Base-by-base conservation (phyloP, 1,139 yeast genomes). In the Candida pseudocylindracea region DNA sequence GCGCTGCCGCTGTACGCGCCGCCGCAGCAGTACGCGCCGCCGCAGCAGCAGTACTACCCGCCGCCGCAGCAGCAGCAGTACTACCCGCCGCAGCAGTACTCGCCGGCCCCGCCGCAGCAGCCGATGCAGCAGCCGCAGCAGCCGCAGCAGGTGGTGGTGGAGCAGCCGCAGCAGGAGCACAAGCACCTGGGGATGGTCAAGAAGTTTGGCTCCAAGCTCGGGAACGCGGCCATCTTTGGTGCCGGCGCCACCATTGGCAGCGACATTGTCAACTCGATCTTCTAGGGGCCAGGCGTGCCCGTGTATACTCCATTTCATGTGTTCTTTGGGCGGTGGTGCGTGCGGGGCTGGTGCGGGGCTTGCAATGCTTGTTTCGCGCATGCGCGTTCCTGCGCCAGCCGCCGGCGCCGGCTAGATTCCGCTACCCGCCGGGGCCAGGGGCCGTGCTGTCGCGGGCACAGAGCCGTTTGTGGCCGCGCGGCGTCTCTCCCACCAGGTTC, bases 171-270 rank as follows among this genome's bases (percentile, higher is more conserved):
- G 27, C 34, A 32, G n/a, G 28, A 31, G 27, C 27, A 27, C 8
- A 55, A 55, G 7, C 61, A 56, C 8, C 48, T 76, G 35, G n/a
- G n/a, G n/a, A n/a, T n/a, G n/a, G n/a, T n/a, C n/a, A 71, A 67
- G 50, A 74, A 66, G 48, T 69, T 80, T 44, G 95, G 95, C 12
- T 62, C 79, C 36, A 75, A 79, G 52, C 57, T 85, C 35, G 95
- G 95, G 34, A 74, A 81, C 43, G 95, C 95, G 7, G 92, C 92
- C 26, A 70, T 85, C 37, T 85, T 81, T 42, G 96, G 96, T 53
- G 96, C 95, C 13, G 98, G 98, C 60, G 94, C 96, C 30, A 76
- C 95, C 1, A 61, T 85, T 35, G 96, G 98, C 45, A 65, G 88
- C 33, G 88, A 85, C 46, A 41, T 88, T 35, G 81, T 88, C 39